Percentiles rank a stretch among this genome's conserved stretches.
phyloP scores from a whole-genome alignment of 305 asterid genomes.

The Fraxinus sp. region DNA sequence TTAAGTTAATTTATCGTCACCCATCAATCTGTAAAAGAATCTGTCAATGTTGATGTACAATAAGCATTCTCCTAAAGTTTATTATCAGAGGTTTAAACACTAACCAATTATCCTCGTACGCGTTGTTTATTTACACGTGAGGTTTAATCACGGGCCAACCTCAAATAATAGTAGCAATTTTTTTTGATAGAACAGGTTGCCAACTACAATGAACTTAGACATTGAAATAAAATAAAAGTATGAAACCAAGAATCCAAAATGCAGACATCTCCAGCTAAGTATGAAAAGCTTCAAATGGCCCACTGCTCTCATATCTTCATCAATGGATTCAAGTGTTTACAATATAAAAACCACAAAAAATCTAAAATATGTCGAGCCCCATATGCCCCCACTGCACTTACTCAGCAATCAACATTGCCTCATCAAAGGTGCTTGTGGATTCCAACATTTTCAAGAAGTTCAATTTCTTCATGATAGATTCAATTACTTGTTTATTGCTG shows the following conservation, averaged over 20 bases:
- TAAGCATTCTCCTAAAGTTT: too few relatives aligned
- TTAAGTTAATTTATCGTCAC: too few relatives aligned
- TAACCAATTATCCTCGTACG: too few relatives aligned
- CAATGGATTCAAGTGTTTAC: neutral
- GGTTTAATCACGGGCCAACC: neutral
- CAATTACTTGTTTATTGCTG: neutral
- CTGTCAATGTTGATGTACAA: too few relatives aligned
- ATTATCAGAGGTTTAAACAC: too few relatives aligned
- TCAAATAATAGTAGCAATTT: neutral
- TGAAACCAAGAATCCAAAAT: conserved; percentile 33
- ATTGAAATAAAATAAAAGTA: conserved; percentile 31
- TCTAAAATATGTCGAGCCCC: neutral
- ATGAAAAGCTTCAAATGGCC: conserved; percentile 32
- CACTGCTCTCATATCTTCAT: conserved; percentile 25
- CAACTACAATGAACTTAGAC: conserved; percentile 31
- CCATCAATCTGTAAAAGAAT: too few relatives aligned
- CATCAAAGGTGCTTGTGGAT: neutral
- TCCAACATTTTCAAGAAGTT: neutral
- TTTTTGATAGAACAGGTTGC: conserved; percentile 33
- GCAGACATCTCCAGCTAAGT: conserved; percentile 47
- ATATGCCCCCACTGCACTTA: neutral
- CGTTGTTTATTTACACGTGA: neutral
- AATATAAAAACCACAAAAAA: too few relatives aligned
- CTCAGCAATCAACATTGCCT: neutral
- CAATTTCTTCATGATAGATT: neutral